A percentile compares a stretch with the other conserved stretches of the same genome.
Conservation (phyloP, 1,284 basidiomycete genomes). For the Microbotryum intermedium region DNA sequence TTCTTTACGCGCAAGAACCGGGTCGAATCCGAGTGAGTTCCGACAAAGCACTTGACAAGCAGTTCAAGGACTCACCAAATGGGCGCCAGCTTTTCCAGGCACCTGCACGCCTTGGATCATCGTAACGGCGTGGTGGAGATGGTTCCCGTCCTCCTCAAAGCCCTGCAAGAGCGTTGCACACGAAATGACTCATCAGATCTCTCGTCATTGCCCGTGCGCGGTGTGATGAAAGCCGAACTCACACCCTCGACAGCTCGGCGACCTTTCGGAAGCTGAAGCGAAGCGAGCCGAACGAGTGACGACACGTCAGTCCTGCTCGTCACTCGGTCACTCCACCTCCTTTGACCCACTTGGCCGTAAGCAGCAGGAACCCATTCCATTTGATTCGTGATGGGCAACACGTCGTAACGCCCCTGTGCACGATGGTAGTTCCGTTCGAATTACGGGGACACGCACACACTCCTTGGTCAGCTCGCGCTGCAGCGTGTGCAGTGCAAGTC, state of each 20-base stretch:
- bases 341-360: slow-evolving; percentile 5
- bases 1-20: background rate
- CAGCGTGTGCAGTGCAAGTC: no score
- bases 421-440: no score
- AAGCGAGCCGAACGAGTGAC: background rate
- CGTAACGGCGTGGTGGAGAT: slow-evolving; percentile 22
- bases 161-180: no score
- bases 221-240: background rate
- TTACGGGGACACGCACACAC: no score
- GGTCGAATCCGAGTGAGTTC: background rate
- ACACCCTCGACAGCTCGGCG: slow-evolving; percentile 23
- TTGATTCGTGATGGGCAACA: slow-evolving; percentile 18
- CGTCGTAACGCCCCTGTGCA: slow-evolving; percentile 20
- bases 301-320: background rate
- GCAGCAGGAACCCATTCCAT: slow-evolving; percentile 25
- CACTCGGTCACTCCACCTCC: background rate
- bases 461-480: no score
- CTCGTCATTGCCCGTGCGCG: no score
- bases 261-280: slow-evolving; percentile 19
- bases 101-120: slow-evolving; percentile 14
- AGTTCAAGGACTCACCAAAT: slow-evolving; percentile 8
- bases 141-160: slow-evolving; percentile 21
- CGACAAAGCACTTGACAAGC: no score
- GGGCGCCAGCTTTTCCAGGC: slow-evolving; percentile 24
- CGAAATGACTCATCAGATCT: no score